Evolutionary conservation across 139 green algal species (phyloP).

Genomic region (Astrephomene gubernaculifera): DNA sequence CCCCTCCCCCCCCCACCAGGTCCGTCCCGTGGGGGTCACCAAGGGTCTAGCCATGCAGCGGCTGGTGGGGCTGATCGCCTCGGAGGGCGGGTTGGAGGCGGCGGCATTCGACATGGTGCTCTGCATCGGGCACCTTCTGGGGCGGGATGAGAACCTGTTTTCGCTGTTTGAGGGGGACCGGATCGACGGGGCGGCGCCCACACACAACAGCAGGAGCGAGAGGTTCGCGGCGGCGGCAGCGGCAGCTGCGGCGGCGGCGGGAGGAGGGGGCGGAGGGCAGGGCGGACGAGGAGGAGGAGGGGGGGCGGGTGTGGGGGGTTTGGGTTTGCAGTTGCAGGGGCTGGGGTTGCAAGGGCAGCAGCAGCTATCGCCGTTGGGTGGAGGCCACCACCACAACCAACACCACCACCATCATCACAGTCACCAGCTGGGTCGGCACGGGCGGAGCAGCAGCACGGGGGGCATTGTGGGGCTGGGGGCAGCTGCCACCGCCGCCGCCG

Average conservation of each 20-base stretch:
- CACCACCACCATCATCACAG: too few relatives aligned
- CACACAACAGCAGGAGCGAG: constrained; percentile 13
- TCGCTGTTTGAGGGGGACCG: constrained; percentile 85
- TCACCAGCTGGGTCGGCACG: not conserved
- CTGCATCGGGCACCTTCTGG: constrained; percentile 93
- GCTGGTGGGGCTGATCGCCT: constrained; percentile 73
- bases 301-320: too few relatives aligned
- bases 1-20: constrained; percentile 51
- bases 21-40: constrained; percentile 94
- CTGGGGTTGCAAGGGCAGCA: too few relatives aligned
- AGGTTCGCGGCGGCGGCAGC: not conserved
- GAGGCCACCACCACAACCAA: too few relatives aligned
- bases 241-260: not conserved
- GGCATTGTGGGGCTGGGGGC: not conserved
- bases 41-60: constrained; percentile 95
- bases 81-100: constrained; percentile 44
- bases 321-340: too few relatives aligned
- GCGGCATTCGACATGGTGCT: constrained; percentile 84
- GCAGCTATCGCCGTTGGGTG: too few relatives aligned
- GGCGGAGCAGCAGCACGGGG: constrained; percentile 23
- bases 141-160: constrained; percentile 96
- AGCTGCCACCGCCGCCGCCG: too few relatives aligned
- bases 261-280: too few relatives aligned
- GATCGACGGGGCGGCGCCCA: constrained; percentile 53
- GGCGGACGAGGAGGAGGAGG: too few relatives aligned